phyloP scores from a whole-genome alignment of 768 basidiomycete species.

The Phanerodontia chrysosporium region DNA sequence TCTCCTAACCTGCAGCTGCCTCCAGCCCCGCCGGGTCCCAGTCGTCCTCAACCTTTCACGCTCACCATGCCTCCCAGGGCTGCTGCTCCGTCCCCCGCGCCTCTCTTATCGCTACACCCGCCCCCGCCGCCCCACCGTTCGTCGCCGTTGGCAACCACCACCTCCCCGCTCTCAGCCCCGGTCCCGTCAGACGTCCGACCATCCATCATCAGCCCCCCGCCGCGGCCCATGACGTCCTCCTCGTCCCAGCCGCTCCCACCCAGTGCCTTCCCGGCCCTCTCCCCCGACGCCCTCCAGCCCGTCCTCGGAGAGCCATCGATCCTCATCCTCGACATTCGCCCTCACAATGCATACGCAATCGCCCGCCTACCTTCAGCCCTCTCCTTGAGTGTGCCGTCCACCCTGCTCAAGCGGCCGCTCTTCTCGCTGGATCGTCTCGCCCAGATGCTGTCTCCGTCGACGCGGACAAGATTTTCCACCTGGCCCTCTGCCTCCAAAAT shows the following conservation, averaged over 20 bases:
- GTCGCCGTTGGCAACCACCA: constrained; percentile 29
- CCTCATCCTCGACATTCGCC: constrained; percentile 86
- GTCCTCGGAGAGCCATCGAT: constrained; percentile 32
- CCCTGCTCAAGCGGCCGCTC: constrained; percentile 85
- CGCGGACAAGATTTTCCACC: constrained; percentile 53
- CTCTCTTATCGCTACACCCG: not conserved
- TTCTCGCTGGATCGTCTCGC: constrained; percentile 77
- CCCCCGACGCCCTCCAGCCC: constrained; percentile 27
- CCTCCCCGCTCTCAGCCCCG: constrained; percentile 17
- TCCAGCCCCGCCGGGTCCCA: constrained; percentile 25
- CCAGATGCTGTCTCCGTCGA: constrained; percentile 71
- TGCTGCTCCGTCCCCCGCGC: not conserved
- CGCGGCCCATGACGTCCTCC: not conserved
- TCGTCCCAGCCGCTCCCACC: constrained; percentile 9
- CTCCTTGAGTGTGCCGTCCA: constrained; percentile 90
- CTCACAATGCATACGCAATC: constrained; percentile 66
- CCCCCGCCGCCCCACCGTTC: constrained; percentile 8
- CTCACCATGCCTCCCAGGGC: constrained; percentile 1
- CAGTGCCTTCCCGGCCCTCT: constrained; percentile 17
- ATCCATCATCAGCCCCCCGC: not conserved
- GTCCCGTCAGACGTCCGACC: constrained; percentile 1
- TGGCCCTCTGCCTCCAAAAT: constrained; percentile 62
- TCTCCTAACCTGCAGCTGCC: constrained; percentile 25
- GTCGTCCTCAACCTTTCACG: constrained; percentile 6
- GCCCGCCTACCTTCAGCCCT: constrained; percentile 68